Conservation (phyloP, 306 rosid species). For the Dryas drummondii region DNA sequence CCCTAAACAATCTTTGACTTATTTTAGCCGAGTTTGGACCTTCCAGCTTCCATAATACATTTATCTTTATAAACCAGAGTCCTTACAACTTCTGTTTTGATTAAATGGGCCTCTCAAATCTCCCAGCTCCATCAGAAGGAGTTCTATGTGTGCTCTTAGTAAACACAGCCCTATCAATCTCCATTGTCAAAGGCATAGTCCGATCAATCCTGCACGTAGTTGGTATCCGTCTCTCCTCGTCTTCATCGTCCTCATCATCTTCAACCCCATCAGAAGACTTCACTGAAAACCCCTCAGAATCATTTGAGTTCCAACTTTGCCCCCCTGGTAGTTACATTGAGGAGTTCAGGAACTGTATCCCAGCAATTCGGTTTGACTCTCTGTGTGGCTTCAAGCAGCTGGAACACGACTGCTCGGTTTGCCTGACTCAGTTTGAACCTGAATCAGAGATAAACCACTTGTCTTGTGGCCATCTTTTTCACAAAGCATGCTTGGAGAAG, state of each 20-base stretch:
- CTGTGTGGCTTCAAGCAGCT: conserved; percentile 33
- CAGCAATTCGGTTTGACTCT: conserved; percentile 49
- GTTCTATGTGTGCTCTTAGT: conserved; percentile 63
- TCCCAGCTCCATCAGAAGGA: conserved; percentile 95
- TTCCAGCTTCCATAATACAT: conserved; percentile 10
- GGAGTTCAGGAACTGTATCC: conserved; percentile 57
- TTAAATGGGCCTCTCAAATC: conserved; percentile 88
- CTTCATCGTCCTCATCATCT: conserved; percentile 28
- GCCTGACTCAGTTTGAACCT: conserved; percentile 64
- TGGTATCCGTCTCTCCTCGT: conserved; percentile 61
- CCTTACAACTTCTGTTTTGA: conserved; percentile 14
- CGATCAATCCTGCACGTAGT: conserved; percentile 64
- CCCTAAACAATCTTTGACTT: not conserved
- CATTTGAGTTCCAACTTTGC: conserved; percentile 37
- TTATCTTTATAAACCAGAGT: not conserved
- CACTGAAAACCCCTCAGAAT: conserved; percentile 41
- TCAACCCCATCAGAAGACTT: conserved; percentile 40
- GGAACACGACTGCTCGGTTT: conserved; percentile 77
- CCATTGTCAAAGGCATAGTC: conserved; percentile 73
- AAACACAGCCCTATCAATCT: conserved; percentile 73
- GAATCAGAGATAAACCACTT: conserved; percentile 73
- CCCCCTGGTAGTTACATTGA: conserved; percentile 53
- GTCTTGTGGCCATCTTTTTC: conserved; percentile 86
- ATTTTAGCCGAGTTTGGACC: conserved; percentile 13
- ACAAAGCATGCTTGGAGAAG: conserved; percentile 78